Percentiles rank a stretch among this genome's conserved stretches.
Conservation (phyloP, 2,329 filamentous ascomycete genomes). For the Fusarium humuli region DNA sequence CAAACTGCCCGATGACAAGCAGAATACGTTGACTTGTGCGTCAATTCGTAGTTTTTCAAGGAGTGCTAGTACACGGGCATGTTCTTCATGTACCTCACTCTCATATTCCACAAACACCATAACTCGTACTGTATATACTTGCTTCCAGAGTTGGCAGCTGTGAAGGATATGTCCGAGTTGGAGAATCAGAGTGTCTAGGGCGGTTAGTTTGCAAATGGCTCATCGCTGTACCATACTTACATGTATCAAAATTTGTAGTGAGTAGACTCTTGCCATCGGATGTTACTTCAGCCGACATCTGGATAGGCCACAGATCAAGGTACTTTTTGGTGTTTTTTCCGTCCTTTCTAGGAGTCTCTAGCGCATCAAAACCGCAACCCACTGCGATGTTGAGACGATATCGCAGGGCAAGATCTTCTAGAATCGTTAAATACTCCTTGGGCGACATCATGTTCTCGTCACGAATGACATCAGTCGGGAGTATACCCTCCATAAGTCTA, state of each 20-base stretch:
- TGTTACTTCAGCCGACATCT: slow-evolving; percentile 88
- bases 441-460: slow-evolving; percentile 76
- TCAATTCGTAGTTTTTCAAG: slow-evolving; percentile 85
- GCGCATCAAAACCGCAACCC: slow-evolving; percentile 80
- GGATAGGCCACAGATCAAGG: slow-evolving; percentile 91
- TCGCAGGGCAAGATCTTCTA: slow-evolving; percentile 83
- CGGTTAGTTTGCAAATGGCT: slow-evolving; percentile 14
- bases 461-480: slow-evolving; percentile 77
- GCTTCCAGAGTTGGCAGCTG: slow-evolving; percentile 84
- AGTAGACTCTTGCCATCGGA: slow-evolving; percentile 74
- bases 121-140: slow-evolving; percentile 77
- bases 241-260: slow-evolving; percentile 92
- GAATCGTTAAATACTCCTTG: slow-evolving; percentile 81
- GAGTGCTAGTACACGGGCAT: slow-evolving; percentile 75
- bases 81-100: slow-evolving; percentile 82
- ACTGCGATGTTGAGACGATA: slow-evolving; percentile 87
- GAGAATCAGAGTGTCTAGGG: slow-evolving; percentile 77
- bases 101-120: slow-evolving; percentile 93
- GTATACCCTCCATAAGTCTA: slow-evolving; percentile 65
- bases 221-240: slow-evolving; percentile 58
- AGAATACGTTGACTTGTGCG: slow-evolving; percentile 83
- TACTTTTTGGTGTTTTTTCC: slow-evolving; percentile 75
- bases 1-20: slow-evolving; percentile 79
- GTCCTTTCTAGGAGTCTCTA: slow-evolving; percentile 76
- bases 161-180: slow-evolving; percentile 87